A percentile compares a stretch with the other conserved stretches of the same genome.
phyloP scores from a whole-genome alignment of 495 filamentous ascomycete genomes.

The Aspergillus baeticus region DNA sequence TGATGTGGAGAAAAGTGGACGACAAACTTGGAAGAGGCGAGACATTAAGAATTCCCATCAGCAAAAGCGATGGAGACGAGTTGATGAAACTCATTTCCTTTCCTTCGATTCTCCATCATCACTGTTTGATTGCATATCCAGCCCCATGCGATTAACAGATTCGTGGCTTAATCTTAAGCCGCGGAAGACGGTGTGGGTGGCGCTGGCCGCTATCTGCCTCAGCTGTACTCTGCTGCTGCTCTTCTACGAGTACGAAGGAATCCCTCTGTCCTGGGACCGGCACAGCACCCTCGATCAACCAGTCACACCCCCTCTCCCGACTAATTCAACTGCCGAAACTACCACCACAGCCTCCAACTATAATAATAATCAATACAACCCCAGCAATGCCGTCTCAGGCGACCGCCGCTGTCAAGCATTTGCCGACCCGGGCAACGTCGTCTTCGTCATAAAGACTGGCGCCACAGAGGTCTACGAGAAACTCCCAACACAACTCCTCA shows the following conservation, averaged over 20 bases:
- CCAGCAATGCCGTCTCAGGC: neutral
- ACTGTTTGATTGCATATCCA: neutral
- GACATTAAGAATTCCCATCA: neutral
- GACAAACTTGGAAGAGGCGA: neutral
- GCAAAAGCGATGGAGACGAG: no score
- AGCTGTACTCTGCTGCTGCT: conserved; percentile 5
- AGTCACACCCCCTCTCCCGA: neutral
- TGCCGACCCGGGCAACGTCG: conserved; percentile 14
- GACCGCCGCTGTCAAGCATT: conserved; percentile 17
- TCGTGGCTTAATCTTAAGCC: neutral
- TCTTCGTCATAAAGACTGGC: conserved; percentile 53
- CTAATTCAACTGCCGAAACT: neutral
- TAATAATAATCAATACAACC: conserved; percentile 3
- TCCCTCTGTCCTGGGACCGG: conserved; percentile 8
- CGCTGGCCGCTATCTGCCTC: conserved; percentile 15
- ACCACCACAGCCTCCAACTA: neutral
- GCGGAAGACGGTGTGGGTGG: conserved; percentile 11
- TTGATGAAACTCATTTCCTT: neutral
- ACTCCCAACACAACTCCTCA: conserved; percentile 55
- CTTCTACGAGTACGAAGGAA: conserved; percentile 6
- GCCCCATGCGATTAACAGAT: conserved; percentile 4
- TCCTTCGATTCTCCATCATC: neutral
- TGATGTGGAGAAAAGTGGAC: neutral
- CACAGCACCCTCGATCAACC: neutral
- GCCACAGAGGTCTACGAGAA: conserved; percentile 51